These are phyloP conservation scores for Calonectria honghensis DNA, from an alignment of 2,329 filamentous ascomycete genomes.

Conservation along the genomic window DNA sequence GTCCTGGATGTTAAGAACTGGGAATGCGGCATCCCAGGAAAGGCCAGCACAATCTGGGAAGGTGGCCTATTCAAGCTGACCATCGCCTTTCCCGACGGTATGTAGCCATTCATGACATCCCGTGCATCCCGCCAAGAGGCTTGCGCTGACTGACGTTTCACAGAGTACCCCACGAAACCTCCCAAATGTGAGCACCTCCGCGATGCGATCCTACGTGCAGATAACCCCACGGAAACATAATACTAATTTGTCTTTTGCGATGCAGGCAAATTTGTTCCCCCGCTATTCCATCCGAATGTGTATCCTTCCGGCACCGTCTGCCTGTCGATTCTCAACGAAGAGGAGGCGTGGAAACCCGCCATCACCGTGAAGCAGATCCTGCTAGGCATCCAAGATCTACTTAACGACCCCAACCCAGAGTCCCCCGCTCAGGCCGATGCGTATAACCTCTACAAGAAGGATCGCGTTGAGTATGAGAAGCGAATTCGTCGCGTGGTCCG, in stretches of 20 bases:
- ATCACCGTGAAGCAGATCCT: constrained; percentile 99
- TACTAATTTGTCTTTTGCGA: constrained; percentile 41
- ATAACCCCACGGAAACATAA: constrained; percentile 2
- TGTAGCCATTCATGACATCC: constrained; percentile 56
- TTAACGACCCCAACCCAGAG: constrained; percentile 97
- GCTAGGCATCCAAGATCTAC: constrained; percentile 94
- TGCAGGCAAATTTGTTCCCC: constrained; percentile 94
- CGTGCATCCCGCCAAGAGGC: constrained; percentile 31
- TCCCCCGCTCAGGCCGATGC: constrained; percentile 97
- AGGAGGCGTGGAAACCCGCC: constrained; percentile 98
- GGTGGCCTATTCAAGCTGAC: constrained; percentile 97
- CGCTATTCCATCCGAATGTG: constrained; percentile 98
- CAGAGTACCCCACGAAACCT: constrained; percentile 98
- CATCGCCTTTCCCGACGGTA: constrained; percentile 94
- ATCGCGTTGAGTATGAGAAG: constrained; percentile 89
- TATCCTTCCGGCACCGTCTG: constrained; percentile 99
- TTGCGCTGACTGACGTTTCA: constrained; percentile 41
- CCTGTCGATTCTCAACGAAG: constrained; percentile 97
- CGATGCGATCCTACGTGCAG: constrained; percentile 10
- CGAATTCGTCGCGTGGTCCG: constrained; percentile 90
- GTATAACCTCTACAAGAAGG: constrained; percentile 97
- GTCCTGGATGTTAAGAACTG: constrained; percentile 94
- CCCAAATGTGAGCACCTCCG: constrained; percentile 87
- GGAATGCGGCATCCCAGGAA: constrained; percentile 97
- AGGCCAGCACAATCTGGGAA: constrained; percentile 98